Evolutionary conservation across 257 asterid species (phyloP), one percentile per base, ranked within the genome.

Genomic region (Petrea volubilis): DNA sequence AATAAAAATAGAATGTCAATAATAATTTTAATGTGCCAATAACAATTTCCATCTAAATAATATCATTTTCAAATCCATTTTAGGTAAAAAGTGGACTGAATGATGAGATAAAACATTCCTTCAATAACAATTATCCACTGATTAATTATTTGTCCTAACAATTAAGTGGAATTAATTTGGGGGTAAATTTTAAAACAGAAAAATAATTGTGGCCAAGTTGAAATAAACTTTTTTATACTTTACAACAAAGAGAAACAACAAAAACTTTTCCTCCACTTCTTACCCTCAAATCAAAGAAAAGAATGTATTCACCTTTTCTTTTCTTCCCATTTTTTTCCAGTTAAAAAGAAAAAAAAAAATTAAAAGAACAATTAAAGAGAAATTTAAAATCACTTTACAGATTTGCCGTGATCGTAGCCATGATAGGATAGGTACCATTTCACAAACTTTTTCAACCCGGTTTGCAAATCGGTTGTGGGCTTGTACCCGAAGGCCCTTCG

Each of bases 371-470:
- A n/a, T n/a, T 36, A 58, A 36, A 43, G 17, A 17, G 15, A 23
- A 38, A 9, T 23, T 7, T 25, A 58, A 77, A 73, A 74, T 74
- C 52, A 83, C 73, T 80, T 71, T 81, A 82, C 86, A 84, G 87
- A 68, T 71, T 85, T 86, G 57, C 89, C 85, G 62, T 74, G 82
- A 77, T 84, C 75, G 67, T 90, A 59, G 77, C 90, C 96, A 64
- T 86, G 86, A 80, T 85, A 90, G 1, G 84, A 78, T 52, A 88
- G 66, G 53, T 90, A 90, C 97, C 97, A 90, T 14, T 67, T 88
- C 7, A 90, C 97, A 69, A 90, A 90, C 75, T 88, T 88, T 68
- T 82, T 90, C 77, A 90, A 78, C 83, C 97, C 97, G 82, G 88
- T 86, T 83, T 88, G 96, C 80, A 90, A 83, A 79, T 90, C 96